Evolutionary conservation across 305 asterid species (phyloP).

Genomic region (Euphrasia arctica): DNA sequence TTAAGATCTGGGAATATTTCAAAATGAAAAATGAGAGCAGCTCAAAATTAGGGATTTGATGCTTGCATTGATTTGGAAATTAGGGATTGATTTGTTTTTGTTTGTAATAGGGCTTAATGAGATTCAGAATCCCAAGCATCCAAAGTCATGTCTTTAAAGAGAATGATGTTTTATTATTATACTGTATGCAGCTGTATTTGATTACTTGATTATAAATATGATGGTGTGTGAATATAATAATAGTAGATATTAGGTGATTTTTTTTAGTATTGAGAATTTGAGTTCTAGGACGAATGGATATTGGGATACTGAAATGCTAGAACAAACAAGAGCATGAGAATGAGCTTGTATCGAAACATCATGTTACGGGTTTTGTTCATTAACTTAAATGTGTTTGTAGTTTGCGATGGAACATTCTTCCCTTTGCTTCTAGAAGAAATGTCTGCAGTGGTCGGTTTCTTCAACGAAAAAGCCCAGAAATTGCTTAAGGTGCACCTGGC

Average conservation of each 20-base stretch:
- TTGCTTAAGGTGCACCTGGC: constrained; percentile 73
- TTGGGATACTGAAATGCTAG: background rate
- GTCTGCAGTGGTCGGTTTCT: constrained; percentile 88
- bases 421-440: constrained; percentile 81
- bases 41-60: background rate
- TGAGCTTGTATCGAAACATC: background rate
- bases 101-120: no score
- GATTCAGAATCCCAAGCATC: no score
- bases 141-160: background rate
- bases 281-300: no score
- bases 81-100: background rate
- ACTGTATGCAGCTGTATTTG: no score
- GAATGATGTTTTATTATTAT: background rate
- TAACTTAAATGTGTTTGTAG: constrained; percentile 32
- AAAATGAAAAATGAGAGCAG: background rate
- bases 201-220: background rate
- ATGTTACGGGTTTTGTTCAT: background rate
- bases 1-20: no score
- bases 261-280: background rate
- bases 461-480: constrained; percentile 68
- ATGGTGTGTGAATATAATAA: background rate
- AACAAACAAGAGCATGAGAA: background rate
- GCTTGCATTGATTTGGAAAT: background rate
- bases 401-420: constrained; percentile 90
- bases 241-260: background rate